phyloP scores from a whole-genome alignment of 2,329 filamentous ascomycete genomes.

The Calonectria pauciramosa region DNA sequence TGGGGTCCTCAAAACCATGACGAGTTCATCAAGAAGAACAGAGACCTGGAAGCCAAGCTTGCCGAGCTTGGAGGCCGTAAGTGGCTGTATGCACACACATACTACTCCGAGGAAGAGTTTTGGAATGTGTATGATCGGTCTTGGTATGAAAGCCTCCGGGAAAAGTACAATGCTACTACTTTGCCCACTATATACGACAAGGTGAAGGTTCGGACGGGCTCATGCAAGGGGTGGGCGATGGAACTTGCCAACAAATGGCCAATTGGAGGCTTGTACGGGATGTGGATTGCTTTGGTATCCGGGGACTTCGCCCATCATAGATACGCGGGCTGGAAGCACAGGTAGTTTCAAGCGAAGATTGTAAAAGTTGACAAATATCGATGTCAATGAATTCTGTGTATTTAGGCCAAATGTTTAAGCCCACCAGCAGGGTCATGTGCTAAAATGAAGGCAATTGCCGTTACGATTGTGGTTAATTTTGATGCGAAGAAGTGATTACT shows the following conservation, averaged over 20 bases:
- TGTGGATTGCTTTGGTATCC: neutral
- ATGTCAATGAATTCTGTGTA: neutral
- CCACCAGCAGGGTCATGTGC: too few relatives aligned
- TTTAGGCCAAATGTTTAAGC: too few relatives aligned
- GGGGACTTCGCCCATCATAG: neutral
- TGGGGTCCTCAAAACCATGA: slow-evolving; percentile 68
- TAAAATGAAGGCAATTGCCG: too few relatives aligned
- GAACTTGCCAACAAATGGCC: neutral
- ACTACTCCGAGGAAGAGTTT: slow-evolving; percentile 78
- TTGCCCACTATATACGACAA: slow-evolving; percentile 78
- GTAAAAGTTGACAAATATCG: neutral
- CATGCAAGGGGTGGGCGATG: neutral
- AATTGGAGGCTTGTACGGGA: neutral
- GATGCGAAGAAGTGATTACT: too few relatives aligned
- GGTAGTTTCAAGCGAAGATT: neutral
- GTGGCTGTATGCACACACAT: slow-evolving; percentile 86
- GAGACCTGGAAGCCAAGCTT: slow-evolving; percentile 75
- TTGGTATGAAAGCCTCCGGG: slow-evolving; percentile 71
- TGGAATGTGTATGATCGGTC: slow-evolving; percentile 70
- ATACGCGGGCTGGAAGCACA: neutral
- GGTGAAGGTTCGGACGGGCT: slow-evolving; percentile 62
- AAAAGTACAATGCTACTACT: slow-evolving; percentile 68
- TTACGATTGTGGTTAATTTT: too few relatives aligned
- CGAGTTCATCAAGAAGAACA: slow-evolving; percentile 74
- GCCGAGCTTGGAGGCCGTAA: slow-evolving; percentile 78